phyloP scores from a whole-genome alignment of 176 grass and related monocot genomes.

The Aechmea fasciata region DNA sequence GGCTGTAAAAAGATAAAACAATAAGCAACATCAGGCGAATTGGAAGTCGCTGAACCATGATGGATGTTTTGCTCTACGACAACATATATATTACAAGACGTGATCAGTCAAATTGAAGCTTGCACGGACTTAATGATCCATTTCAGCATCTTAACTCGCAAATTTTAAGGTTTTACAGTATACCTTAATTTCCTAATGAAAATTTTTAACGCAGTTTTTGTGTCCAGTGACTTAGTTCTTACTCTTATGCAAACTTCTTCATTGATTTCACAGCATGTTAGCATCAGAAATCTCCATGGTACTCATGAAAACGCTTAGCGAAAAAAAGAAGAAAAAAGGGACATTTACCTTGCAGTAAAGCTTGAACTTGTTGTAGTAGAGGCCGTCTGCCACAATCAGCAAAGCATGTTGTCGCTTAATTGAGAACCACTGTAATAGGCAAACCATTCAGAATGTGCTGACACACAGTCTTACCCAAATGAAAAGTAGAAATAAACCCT shows the following conservation, averaged over 20 bases:
- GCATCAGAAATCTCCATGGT: background rate
- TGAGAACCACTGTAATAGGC: constrained; percentile 83
- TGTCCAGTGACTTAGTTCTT: background rate
- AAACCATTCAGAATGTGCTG: background rate
- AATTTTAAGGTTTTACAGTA: background rate
- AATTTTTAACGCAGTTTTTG: background rate
- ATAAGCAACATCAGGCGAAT: background rate
- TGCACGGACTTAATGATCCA: background rate
- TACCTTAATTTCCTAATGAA: background rate
- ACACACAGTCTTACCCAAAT: no score
- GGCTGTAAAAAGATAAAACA: constrained; percentile 43
- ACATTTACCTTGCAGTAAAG: constrained; percentile 84
- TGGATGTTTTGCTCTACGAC: no score
- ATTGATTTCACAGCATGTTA: background rate
- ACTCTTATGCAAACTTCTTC: background rate
- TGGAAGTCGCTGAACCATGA: background rate
- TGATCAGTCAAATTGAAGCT: no score
- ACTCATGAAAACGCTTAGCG: background rate
- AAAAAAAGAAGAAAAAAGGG: background rate
- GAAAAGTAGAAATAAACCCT: no score
- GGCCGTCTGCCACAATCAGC: constrained; percentile 77
- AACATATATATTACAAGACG: no score
- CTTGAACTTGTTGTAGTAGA: constrained; percentile 99
- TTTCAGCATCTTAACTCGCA: background rate
- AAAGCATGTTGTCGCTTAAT: constrained; percentile 86